Evolutionary conservation across 2,329 filamentous ascomycete species (phyloP).

Genomic region (Mycosphaerella sp.): DNA sequence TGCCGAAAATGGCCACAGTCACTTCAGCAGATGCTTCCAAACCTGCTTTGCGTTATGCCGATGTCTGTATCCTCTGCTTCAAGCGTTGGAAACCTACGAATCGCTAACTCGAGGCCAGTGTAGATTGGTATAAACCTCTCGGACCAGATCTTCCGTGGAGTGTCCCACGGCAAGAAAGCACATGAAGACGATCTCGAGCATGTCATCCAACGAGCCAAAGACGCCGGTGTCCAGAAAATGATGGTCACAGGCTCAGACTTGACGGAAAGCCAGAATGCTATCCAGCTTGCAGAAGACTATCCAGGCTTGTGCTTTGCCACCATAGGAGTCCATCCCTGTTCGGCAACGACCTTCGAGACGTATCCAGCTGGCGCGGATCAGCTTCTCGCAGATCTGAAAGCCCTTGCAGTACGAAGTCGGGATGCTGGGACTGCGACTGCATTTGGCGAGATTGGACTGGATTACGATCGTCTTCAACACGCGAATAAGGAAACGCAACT

Average conservation of each 20-base stretch:
- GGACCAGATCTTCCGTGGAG: constrained; percentile 80
- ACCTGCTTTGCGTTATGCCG: constrained; percentile 17
- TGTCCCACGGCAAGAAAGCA: constrained; percentile 71
- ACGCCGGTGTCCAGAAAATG: constrained; percentile 78
- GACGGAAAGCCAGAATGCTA: constrained; percentile 65
- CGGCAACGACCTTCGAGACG: constrained; percentile 68
- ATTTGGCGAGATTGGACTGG: constrained; percentile 91
- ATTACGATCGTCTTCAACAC: constrained; percentile 87
- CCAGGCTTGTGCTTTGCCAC: constrained; percentile 81
- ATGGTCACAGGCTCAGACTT: constrained; percentile 92
- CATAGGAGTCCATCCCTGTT: constrained; percentile 90
- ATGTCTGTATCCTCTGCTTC: constrained; percentile 22
- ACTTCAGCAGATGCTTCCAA: neutral
- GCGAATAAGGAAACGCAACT: constrained; percentile 73
- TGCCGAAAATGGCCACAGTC: constrained; percentile 5
- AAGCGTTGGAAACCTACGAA: too few species aligned
- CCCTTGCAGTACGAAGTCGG: constrained; percentile 57
- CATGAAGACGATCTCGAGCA: constrained; percentile 69
- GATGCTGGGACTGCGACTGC: constrained; percentile 60
- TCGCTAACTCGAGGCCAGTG: constrained; percentile 8
- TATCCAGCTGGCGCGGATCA: constrained; percentile 52
- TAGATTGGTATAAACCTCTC: constrained; percentile 91
- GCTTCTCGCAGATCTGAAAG: constrained; percentile 54
- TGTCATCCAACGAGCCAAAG: constrained; percentile 70
- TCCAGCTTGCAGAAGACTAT: constrained; percentile 66